Percentiles rank a stretch among this genome's conserved stretches.
phyloP scores from a whole-genome alignment of 345 rosid genomes.

The Cochlearia excelsa region DNA sequence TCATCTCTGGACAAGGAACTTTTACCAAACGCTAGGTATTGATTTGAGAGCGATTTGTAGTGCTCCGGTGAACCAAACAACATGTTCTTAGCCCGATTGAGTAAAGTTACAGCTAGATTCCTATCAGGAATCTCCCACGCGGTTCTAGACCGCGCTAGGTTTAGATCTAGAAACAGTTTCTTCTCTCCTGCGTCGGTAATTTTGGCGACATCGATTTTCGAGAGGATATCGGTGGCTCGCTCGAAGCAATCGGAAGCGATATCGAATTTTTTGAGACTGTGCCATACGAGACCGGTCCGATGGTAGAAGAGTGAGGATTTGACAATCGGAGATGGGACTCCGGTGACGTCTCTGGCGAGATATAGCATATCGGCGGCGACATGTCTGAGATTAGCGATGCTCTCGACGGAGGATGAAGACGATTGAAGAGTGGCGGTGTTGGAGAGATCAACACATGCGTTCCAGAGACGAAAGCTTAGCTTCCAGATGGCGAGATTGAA shows the following conservation, averaged over 20 bases:
- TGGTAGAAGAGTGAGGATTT: constrained; percentile 78
- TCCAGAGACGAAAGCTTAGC: constrained; percentile 92
- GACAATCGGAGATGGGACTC: constrained; percentile 69
- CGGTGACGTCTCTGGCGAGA: constrained; percentile 56
- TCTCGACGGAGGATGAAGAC: constrained; percentile 38
- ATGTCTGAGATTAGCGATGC: constrained; percentile 58
- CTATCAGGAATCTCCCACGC: constrained; percentile 76
- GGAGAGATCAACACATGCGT: constrained; percentile 84
- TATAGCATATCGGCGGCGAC: constrained; percentile 84
- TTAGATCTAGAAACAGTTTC: constrained; percentile 66
- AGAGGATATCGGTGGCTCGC: constrained; percentile 70
- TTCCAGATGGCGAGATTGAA: constrained; percentile 78
- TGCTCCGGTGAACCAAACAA: constrained; percentile 71
- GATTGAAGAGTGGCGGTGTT: constrained; percentile 50
- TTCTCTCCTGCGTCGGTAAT: constrained; percentile 62
- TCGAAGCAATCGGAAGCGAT: constrained; percentile 86
- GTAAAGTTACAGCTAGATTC: constrained; percentile 72
- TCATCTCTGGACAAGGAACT: constrained; percentile 45
- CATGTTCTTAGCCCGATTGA: constrained; percentile 60
- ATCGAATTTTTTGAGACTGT: constrained; percentile 56
- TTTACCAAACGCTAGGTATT: constrained; percentile 65
- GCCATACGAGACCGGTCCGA: constrained; percentile 73
- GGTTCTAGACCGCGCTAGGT: constrained; percentile 78
- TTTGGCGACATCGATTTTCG: constrained; percentile 48
- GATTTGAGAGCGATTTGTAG: constrained; percentile 59